Base-by-base conservation (phyloP, 2,329 filamentous ascomycete genomes). In the Aspergillus clavatus region DNA sequence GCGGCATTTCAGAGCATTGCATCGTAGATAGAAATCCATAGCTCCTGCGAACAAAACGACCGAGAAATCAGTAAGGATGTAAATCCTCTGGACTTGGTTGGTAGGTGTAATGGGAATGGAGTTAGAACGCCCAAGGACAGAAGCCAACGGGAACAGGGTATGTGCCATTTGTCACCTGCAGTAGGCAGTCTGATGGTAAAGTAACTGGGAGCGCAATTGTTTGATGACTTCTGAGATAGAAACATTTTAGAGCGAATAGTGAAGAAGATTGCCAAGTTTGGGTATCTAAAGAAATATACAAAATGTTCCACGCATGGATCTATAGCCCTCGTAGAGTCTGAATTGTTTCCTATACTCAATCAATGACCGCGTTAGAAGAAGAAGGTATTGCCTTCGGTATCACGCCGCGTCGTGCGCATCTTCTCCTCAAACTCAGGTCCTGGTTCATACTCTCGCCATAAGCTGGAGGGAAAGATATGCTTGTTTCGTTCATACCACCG, bases 401-500 rank as follows among this genome's bases (percentile, higher is more conserved):
- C 93, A 60, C 89, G 86, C 57, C 87, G 80, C 29, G 90, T 80
- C 55, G 66, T 87, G 78, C 60, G 81, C 79, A 71, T 95, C 52
- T 69, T 71, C 51, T 72, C 66, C 47, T 70, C 65, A 53, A 73
- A 95, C 59, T 96, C 87, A 67, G 86, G 87, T 50, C 88, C 87
- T 0, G 89, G 86, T 55, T 95, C 90, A 65, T 95, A 98, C 52
- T 95, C 87, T 58, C 90, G 88, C 93, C 93, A 98, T 38, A 91
- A 80, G 63, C 88, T 97, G 16, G 91, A 91, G 0, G 93, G 93
- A 65, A 91, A 98, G 46, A 98, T 97, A 68, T 98, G 93, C 70
- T 97, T 98, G 66, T 97, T 96, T 61, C 84, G 81, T 73, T 96
- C 89, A 66, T 96, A 98, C 93, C 93, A 98, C 48, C 93, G 77